phyloP scores from a whole-genome alignment of 352 stramenopile species.

The Phytophthora megakarya region DNA sequence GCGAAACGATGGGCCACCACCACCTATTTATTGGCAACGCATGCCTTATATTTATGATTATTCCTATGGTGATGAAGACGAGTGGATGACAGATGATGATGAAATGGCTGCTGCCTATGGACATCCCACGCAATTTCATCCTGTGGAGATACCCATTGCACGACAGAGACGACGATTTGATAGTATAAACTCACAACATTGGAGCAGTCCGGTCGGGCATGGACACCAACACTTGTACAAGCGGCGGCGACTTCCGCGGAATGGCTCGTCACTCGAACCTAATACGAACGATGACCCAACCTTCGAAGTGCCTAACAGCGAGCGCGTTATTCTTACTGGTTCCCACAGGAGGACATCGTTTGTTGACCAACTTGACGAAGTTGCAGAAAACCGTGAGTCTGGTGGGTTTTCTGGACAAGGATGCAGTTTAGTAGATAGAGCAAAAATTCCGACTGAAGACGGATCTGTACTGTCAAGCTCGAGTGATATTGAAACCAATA shows the following conservation, averaged over 20 bases:
- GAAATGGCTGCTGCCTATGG: conserved; percentile 31
- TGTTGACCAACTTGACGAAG: conserved; percentile 26
- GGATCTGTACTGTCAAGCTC: conserved; percentile 3
- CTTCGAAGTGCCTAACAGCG: conserved; percentile 5
- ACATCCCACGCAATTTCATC: conserved; percentile 22
- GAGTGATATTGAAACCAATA: conserved; percentile 13
- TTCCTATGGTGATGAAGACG: conserved; percentile 35
- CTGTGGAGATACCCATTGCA: conserved; percentile 27
- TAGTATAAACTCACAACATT: conserved; percentile 29
- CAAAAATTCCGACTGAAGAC: conserved; percentile 15
- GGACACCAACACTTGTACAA: conserved; percentile 30
- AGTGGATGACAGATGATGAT: conserved; percentile 46
- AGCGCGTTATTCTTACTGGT: conserved; percentile 11
- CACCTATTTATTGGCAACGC: conserved; percentile 38
- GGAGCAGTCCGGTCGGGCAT: conserved; percentile 23
- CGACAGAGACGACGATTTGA: conserved; percentile 27
- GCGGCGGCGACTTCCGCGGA: conserved; percentile 29
- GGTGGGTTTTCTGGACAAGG: conserved; percentile 5
- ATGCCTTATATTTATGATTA: conserved; percentile 47
- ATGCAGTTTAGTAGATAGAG: conserved; percentile 2
- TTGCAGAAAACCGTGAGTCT: neutral
- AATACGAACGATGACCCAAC: conserved; percentile 6
- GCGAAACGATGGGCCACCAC: conserved; percentile 22
- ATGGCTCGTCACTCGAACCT: conserved; percentile 9
- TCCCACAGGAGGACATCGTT: neutral